Percentiles rank a stretch among this genome's conserved stretches.
phyloP scores from a whole-genome alignment of 2,329 filamentous ascomycete genomes.

The Trichoderma sp. region DNA sequence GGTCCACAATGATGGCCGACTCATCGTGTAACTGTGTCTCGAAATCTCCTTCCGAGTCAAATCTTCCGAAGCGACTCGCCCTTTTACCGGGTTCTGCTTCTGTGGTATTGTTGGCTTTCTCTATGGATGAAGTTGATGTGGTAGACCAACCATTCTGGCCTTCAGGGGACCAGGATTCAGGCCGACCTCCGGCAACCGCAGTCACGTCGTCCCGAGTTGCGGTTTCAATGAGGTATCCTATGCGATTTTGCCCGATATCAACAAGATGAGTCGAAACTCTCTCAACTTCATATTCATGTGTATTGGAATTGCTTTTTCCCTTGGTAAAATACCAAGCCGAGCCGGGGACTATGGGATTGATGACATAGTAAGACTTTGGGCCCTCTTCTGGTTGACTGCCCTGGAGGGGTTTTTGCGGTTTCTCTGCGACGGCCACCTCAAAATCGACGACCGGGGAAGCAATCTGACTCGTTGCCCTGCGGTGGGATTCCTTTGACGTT shows the following conservation, averaged over 20 bases:
- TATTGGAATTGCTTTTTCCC: background rate
- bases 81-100: background rate
- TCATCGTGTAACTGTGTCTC: background rate
- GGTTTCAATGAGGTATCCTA: conserved; percentile 20
- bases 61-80: background rate
- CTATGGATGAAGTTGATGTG: background rate
- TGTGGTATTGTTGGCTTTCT: background rate
- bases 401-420: background rate
- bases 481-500: background rate
- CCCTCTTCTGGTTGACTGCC: background rate
- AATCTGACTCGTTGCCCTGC: conserved; percentile 5
- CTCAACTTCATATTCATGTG: conserved; percentile 17
- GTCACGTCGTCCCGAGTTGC: conserved; percentile 12
- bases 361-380: conserved; percentile 20
- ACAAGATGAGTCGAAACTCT: conserved; percentile 19
- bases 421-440: conserved; percentile 10
- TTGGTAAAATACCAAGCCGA: conserved; percentile 21
- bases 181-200: background rate
- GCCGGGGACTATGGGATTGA: conserved; percentile 14
- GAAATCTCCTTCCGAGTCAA: background rate
- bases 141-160: background rate
- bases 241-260: background rate
- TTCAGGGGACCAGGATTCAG: background rate
- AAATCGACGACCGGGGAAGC: conserved; percentile 8
- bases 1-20: background rate